Conservation (phyloP, 805 yeast genomes). For the Myxozyma geophila region DNA sequence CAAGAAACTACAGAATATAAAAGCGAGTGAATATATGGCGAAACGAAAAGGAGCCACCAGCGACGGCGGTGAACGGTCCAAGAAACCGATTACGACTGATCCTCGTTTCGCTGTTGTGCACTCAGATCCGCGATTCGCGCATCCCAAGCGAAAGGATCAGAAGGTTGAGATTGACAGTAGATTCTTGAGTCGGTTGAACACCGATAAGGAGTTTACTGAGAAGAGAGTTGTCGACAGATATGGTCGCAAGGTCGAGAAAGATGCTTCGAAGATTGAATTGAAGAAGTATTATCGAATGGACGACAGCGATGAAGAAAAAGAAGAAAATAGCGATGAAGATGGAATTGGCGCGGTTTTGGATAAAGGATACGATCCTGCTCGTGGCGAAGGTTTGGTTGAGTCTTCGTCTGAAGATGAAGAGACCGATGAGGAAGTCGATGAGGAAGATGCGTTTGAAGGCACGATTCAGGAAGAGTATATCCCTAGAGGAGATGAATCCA, state of each 20-base stretch:
- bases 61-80: slow-evolving; percentile 1
- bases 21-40: slow-evolving; percentile 1
- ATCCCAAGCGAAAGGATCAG: slow-evolving; percentile 67
- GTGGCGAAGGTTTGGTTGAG: slow-evolving; percentile 46
- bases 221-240: slow-evolving; percentile 77
- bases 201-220: slow-evolving; percentile 60
- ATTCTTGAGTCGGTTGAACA: slow-evolving; percentile 69
- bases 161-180: slow-evolving; percentile 84
- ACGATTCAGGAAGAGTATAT: slow-evolving; percentile 62
- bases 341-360: slow-evolving; percentile 11
- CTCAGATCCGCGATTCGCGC: slow-evolving; percentile 84
- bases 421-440: slow-evolving; percentile 39
- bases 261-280: slow-evolving; percentile 54
- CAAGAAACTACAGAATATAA: background rate
- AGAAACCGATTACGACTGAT: slow-evolving; percentile 58
- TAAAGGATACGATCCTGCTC: slow-evolving; percentile 44
- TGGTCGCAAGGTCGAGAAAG: slow-evolving; percentile 70
- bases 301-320: slow-evolving; percentile 44
- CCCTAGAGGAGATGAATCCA: slow-evolving; percentile 86
- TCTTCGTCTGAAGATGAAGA: slow-evolving; percentile 43
- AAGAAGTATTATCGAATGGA: slow-evolving; percentile 68
- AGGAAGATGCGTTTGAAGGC: slow-evolving; percentile 33
- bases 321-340: slow-evolving; percentile 28
- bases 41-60: slow-evolving; percentile 9
- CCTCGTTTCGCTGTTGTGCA: slow-evolving; percentile 78